Conservation (phyloP, 2,329 filamentous ascomycete species). For the Pseudonectria foliicola region DNA sequence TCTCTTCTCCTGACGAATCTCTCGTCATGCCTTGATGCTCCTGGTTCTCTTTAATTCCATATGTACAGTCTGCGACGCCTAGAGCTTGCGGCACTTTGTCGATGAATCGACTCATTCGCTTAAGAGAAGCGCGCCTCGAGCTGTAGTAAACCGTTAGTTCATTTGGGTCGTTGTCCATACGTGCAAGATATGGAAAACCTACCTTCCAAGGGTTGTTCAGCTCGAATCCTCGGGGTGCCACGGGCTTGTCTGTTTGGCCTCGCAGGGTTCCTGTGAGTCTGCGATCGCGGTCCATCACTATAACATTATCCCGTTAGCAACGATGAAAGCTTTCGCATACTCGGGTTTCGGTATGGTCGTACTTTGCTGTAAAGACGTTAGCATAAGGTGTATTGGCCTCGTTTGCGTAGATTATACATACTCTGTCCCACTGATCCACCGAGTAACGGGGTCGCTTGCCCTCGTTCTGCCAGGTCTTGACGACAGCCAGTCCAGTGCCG, state of each 20-base stretch:
- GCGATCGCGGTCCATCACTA: slow-evolving; percentile 60
- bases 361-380: slow-evolving; percentile 47
- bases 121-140: slow-evolving; percentile 48
- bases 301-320: slow-evolving; percentile 1
- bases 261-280: slow-evolving; percentile 52
- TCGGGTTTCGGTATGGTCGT: slow-evolving; percentile 16
- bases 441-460: slow-evolving; percentile 54
- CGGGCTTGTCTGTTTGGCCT: slow-evolving; percentile 49
- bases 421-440: slow-evolving; percentile 57
- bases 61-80: slow-evolving; percentile 13
- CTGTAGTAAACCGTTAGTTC: slow-evolving; percentile 25
- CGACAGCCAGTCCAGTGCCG: slow-evolving; percentile 49
- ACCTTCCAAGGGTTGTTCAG: slow-evolving; percentile 59
- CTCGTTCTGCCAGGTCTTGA: slow-evolving; percentile 52
- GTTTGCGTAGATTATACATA: slow-evolving; percentile 26
- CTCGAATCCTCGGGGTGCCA: slow-evolving; percentile 54
- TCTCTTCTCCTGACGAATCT: slow-evolving; percentile 2
- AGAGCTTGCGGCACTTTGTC: slow-evolving; percentile 8
- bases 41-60: slow-evolving; percentile 7
- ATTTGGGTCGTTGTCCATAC: background rate
- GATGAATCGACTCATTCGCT: slow-evolving; percentile 6
- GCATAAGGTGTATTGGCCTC: slow-evolving; percentile 7
- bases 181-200: slow-evolving; percentile 20
- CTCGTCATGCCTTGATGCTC: slow-evolving; percentile 3
- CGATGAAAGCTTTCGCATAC: slow-evolving; percentile 1